Conservation (phyloP, 192 early-diverging fungal species). For the Coemansia sp. region DNA sequence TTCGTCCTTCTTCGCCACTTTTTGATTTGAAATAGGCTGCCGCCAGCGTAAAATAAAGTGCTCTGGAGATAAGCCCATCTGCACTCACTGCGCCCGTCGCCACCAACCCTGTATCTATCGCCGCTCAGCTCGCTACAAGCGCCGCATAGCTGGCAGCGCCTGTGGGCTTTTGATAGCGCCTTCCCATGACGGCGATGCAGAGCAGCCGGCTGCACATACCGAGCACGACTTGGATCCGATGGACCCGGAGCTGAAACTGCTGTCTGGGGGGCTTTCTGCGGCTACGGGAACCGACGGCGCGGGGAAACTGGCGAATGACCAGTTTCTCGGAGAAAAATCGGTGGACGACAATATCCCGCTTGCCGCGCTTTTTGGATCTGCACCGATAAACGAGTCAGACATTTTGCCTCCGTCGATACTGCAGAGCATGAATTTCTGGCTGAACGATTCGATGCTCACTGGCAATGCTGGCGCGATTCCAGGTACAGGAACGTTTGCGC, state of each 20-base stretch:
- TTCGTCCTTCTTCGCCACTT: not conserved
- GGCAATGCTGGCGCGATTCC: slow-evolving; percentile 6
- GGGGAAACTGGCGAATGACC: not conserved
- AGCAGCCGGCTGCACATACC: not conserved
- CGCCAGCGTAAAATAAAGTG: slow-evolving; percentile 54
- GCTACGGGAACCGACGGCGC: not conserved
- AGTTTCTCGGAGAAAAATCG: slow-evolving; percentile 10
- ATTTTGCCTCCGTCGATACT: slow-evolving; percentile 49
- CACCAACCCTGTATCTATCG: slow-evolving; percentile 53
- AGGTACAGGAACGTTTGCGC: not conserved
- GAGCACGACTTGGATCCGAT: not conserved
- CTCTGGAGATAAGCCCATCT: slow-evolving; percentile 50
- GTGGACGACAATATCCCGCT: slow-evolving; percentile 42
- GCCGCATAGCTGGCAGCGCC: slow-evolving; percentile 19
- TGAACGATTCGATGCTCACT: slow-evolving; percentile 52
- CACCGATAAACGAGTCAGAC: slow-evolving; percentile 48
- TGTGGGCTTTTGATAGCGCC: not conserved
- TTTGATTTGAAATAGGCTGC: slow-evolving; percentile 37
- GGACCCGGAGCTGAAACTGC: not conserved
- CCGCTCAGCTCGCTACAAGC: slow-evolving; percentile 54
- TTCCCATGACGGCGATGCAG: not conserved
- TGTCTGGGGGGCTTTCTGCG: not conserved
- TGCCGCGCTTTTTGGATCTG: slow-evolving; percentile 39
- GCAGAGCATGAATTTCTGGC: slow-evolving; percentile 54
- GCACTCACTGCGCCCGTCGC: slow-evolving; percentile 47